Evolutionary conservation across 306 rosid species (phyloP).

Genomic region (Senna siamea): DNA sequence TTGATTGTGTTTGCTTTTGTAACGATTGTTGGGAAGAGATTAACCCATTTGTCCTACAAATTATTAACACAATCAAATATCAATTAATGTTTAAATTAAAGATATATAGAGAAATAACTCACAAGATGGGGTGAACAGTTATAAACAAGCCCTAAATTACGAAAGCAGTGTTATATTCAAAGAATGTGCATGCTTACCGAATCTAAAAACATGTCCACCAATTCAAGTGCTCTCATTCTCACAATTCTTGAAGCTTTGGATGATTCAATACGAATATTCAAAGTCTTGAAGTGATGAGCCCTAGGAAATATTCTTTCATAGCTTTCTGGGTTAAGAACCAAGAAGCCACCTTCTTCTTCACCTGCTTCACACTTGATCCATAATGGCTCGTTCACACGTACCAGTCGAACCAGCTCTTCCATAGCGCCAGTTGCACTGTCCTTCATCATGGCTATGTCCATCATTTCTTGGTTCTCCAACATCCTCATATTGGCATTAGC

Average conservation of each 20-base stretch:
- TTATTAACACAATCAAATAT: background rate
- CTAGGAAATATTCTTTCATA: conserved; percentile 58
- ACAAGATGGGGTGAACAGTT: too few species aligned
- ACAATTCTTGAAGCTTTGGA: conserved; percentile 63
- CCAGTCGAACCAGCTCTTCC: conserved; percentile 55
- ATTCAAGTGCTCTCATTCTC: conserved; percentile 36
- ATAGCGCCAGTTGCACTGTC: conserved; percentile 48
- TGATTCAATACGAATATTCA: conserved; percentile 53
- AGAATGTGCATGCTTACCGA: too few species aligned
- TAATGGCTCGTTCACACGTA: conserved; percentile 51
- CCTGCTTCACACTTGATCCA: conserved; percentile 46
- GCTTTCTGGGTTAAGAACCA: conserved; percentile 42
- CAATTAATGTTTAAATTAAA: too few species aligned
- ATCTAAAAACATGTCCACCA: conserved; percentile 63
- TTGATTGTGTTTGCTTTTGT: conserved; percentile 54
- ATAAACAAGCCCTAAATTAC: too few species aligned
- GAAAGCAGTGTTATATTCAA: too few species aligned
- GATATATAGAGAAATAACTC: too few species aligned
- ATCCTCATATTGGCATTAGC: too few species aligned
- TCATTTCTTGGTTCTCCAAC: too few species aligned
- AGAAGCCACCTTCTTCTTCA: conserved; percentile 18
- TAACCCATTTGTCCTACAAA: conserved; percentile 62
- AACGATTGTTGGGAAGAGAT: conserved; percentile 63
- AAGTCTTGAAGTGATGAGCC: conserved; percentile 36
- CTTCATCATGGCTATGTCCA: conserved; percentile 45